Conservation (phyloP, 73 alveolate species). For the Stentor roeselii region DNA sequence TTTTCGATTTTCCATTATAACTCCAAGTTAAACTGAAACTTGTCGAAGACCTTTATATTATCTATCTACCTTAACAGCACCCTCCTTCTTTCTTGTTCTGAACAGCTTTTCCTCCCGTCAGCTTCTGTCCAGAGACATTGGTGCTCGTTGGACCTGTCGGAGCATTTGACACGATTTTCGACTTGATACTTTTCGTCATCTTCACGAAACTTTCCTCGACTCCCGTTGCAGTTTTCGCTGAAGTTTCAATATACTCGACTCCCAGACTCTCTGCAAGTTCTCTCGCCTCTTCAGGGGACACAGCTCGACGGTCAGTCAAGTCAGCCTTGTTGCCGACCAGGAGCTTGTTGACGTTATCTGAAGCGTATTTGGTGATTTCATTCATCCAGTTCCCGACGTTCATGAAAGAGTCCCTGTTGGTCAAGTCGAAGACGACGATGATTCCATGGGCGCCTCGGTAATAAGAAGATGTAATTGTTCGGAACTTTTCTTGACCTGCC, state of each 20-base stretch:
- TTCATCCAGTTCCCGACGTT: constrained; percentile 50
- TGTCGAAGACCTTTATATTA: too few species aligned
- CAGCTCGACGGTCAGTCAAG: too few species aligned
- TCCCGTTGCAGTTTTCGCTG: constrained; percentile 30
- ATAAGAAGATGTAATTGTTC: too few species aligned
- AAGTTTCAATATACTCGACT: constrained; percentile 22
- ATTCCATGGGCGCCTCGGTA: background rate
- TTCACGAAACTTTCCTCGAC: constrained; percentile 22
- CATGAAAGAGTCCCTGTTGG: constrained; percentile 44
- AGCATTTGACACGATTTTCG: too few species aligned
- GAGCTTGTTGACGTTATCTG: constrained; percentile 60
- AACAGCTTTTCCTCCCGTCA: background rate
- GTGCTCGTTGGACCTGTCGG: background rate
- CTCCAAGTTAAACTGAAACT: too few species aligned
- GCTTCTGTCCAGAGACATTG: background rate
- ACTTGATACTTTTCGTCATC: too few species aligned
- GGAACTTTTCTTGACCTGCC: too few species aligned
- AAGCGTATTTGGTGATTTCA: constrained; percentile 69
- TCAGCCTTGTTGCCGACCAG: constrained; percentile 67
- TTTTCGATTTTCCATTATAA: too few species aligned
- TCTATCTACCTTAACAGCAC: background rate
- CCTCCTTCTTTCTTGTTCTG: background rate
- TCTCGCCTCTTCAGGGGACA: too few species aligned
- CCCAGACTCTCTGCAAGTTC: too few species aligned
- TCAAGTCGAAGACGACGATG: constrained; percentile 49